A percentile compares a stretch with the other conserved stretches of the same genome.
Evolutionary conservation across 345 rosid genomes (phyloP).

Genomic region (Corchorus olitorius): DNA sequence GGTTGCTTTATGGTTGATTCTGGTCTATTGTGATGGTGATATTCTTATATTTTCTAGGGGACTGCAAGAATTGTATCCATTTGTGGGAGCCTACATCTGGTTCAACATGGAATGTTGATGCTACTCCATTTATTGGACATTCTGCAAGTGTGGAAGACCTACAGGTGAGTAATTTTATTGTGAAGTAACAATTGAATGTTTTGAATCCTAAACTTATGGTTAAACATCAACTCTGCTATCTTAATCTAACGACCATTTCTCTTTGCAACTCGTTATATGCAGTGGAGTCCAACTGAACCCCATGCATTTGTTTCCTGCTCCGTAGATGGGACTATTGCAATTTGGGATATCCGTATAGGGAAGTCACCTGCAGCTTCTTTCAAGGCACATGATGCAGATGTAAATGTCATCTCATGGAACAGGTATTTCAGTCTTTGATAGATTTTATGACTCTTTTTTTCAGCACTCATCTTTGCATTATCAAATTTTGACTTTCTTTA

Average conservation of each 20-base stretch:
- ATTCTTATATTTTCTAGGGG: constrained; percentile 48
- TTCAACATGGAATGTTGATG: constrained; percentile 79
- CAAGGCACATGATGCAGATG: constrained; percentile 91
- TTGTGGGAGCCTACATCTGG: constrained; percentile 88
- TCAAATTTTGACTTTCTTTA: not conserved
- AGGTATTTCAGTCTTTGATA: constrained; percentile 46
- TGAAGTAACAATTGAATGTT: not conserved
- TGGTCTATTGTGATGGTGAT: constrained; percentile 11
- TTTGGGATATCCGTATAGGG: constrained; percentile 85
- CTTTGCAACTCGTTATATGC: constrained; percentile 31
- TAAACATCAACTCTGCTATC: not conserved
- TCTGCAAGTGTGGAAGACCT: constrained; percentile 90
- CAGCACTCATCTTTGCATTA: not conserved
- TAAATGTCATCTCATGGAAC: constrained; percentile 98
- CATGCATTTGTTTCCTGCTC: constrained; percentile 85
- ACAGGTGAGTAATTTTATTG: constrained; percentile 47
- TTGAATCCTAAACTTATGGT: not conserved
- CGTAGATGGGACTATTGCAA: constrained; percentile 76
- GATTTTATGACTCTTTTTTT: not conserved
- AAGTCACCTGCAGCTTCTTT: constrained; percentile 66
- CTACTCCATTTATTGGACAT: constrained; percentile 74
- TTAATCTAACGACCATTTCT: constrained; percentile 16
- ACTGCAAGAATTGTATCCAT: constrained; percentile 80
- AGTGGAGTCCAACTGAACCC: constrained; percentile 97
- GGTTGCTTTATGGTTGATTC: constrained; percentile 5